Conservation (phyloP, 1,284 basidiomycete genomes). For the Ceratobasidium sp. region DNA sequence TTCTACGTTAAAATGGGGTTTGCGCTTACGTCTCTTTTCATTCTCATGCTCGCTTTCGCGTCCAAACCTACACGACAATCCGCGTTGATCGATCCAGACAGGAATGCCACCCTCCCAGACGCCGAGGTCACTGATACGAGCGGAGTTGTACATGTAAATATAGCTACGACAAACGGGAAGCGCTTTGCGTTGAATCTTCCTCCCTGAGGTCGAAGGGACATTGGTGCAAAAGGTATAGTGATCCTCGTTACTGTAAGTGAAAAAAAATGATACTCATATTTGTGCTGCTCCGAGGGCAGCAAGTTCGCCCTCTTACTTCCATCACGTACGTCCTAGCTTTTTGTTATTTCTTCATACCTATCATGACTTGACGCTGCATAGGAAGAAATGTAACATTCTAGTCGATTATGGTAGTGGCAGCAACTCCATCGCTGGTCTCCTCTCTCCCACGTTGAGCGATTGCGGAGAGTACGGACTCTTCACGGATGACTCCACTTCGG, state of each 20-base stretch:
- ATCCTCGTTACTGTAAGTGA: too few species aligned
- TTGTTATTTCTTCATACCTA: not conserved
- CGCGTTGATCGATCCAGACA: not conserved
- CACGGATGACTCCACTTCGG: not conserved
- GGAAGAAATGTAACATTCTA: not conserved
- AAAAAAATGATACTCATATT: too few species aligned
- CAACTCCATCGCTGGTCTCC: not conserved
- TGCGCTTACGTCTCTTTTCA: not conserved
- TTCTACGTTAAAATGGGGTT: too few species aligned
- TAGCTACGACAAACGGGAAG: slow-evolving; percentile 40
- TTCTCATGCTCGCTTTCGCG: not conserved
- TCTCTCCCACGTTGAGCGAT: not conserved
- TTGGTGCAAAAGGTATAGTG: too few species aligned
- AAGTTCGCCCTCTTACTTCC: not conserved
- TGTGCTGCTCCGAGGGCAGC: slow-evolving; percentile 7
- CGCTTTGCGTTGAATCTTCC: slow-evolving; percentile 17
- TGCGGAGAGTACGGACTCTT: slow-evolving; percentile 6
- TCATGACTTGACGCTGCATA: not conserved
- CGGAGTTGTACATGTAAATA: too few species aligned
- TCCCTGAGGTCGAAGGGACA: too few species aligned
- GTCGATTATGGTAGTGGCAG: not conserved
- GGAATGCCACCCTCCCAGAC: not conserved
- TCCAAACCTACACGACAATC: not conserved
- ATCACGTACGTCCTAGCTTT: not conserved
- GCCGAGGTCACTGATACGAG: too few species aligned